Conservation (phyloP, 108 stramenopile species). For the Pseudonitzschia pungens region DNA sequence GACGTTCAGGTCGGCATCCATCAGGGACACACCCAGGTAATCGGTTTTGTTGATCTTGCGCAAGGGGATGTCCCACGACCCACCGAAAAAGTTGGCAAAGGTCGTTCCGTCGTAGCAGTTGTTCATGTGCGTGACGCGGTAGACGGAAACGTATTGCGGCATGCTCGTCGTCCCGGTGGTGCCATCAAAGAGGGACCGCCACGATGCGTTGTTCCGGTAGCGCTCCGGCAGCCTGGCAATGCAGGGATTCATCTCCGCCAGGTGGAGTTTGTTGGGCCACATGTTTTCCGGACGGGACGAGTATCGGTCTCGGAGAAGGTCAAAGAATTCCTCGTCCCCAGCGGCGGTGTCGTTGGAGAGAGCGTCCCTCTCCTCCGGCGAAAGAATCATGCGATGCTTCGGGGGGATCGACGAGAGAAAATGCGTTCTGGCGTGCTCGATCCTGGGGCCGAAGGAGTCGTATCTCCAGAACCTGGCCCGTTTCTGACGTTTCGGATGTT, state of each 20-base stretch:
- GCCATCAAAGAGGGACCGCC: neutral
- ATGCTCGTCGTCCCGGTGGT: neutral
- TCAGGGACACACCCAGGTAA: neutral
- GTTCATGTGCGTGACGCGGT: slow-evolving; percentile 4
- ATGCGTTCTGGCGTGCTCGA: slow-evolving; percentile 8
- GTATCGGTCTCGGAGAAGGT: neutral
- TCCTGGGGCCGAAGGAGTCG: neutral
- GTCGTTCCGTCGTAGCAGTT: slow-evolving; percentile 11
- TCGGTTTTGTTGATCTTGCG: neutral
- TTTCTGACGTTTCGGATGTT: neutral
- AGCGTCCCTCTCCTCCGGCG: neutral
- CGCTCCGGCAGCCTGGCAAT: slow-evolving; percentile 11
- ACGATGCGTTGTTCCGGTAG: neutral
- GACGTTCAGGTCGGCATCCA: slow-evolving; percentile 5
- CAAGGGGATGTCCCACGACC: neutral
- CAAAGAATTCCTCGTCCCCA: neutral
- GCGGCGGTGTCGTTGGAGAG: neutral
- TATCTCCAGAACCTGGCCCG: neutral
- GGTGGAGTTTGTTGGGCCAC: slow-evolving; percentile 1
- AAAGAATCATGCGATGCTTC: neutral
- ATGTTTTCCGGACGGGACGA: neutral
- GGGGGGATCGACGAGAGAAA: slow-evolving; percentile 7
- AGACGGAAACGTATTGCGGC: neutral
- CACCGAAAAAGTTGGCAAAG: neutral
- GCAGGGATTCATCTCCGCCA: slow-evolving; percentile 7